These are phyloP conservation scores for Pulveroboletus sp. DNA, from an alignment of 768 basidiomycete species.

Conservation along the genomic window DNA sequence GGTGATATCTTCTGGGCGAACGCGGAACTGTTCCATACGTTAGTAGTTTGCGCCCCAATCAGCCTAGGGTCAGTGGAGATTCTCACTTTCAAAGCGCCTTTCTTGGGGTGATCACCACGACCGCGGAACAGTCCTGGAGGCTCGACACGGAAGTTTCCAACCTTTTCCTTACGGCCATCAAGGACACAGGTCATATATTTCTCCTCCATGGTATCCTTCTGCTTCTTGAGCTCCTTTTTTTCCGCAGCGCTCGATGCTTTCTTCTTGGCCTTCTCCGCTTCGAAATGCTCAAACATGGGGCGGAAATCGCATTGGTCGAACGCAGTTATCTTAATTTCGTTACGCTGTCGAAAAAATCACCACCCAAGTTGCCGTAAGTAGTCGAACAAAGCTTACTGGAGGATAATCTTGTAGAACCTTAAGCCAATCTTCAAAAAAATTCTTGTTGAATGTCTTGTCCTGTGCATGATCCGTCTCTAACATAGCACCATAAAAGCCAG, in stretches of 20 bases:
- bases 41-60: constrained; percentile 2
- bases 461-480: constrained; percentile 89
- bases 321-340: constrained; percentile 66
- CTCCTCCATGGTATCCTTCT: constrained; percentile 77
- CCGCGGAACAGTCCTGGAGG: constrained; percentile 98
- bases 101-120: constrained; percentile 97
- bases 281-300: constrained; percentile 91
- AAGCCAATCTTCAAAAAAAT: constrained; percentile 93
- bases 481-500: constrained; percentile 92
- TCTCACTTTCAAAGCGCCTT: constrained; percentile 86
- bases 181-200: constrained; percentile 84
- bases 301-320: constrained; percentile 89
- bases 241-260: constrained; percentile 79
- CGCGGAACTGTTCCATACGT: constrained; percentile 55
- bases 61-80: neutral
- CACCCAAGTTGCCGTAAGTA: constrained; percentile 1
- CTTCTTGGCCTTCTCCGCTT: constrained; percentile 88
- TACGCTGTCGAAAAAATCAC: constrained; percentile 40
- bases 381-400: constrained; percentile 54
- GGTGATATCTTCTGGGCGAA: constrained; percentile 92
- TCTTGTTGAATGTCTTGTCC: constrained; percentile 84
- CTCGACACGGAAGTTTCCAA: constrained; percentile 97
- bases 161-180: constrained; percentile 95
- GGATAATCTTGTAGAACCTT: constrained; percentile 73
- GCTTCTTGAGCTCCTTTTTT: constrained; percentile 88